Evolutionary conservation across 768 basidiomycete genomes (phyloP), one percentile per base, ranked within the genome.

Genomic region (Boletus subparvulus): DNA sequence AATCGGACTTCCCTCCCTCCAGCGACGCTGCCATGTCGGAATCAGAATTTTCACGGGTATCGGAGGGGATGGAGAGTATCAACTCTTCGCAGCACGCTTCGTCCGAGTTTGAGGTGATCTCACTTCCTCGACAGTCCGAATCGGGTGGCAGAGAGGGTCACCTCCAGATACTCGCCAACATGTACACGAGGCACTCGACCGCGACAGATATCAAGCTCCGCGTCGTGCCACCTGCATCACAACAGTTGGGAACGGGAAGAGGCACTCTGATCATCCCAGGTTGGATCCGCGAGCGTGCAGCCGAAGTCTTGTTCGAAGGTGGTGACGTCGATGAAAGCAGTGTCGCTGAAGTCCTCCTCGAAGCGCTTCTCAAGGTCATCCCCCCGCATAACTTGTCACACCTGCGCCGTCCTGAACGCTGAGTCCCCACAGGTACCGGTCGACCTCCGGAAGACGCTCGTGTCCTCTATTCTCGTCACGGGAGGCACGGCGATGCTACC

Each of bases 401-500:
- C 47, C 11, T 24, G 10, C 41, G 40, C 16, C 44, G 16, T 44
- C 46, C 41, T 55, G 32, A 61, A 30, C 13, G 24, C n/a, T 36
- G 47, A 35, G 0, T n/a, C 14, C 16, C 13, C 19, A 32, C 65
- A 97, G 93, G 84, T 91, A 0, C 93, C 97, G 0, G 80, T 95
- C 24, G 96, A 99, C 71, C 84, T 98, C 17, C 86, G 95, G 14
- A 87, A 86, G 69, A 86, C 87, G 0, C 78, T 98, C 63, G 85
- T 87, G 2, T 88, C 90, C 0, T 89, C 90, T 6, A 88, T 99
- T 47, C 80, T 98, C 43, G 81, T 97, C 35, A 80, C 83, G 2
- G 97, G 97, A 7, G 97, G 97, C 0, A 94, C 92, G 1, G 80
- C 90, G 4, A 92, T 92, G 86, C 74, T 98, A 10, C 93, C 95